These are phyloP conservation scores for Nigrospora osmanthi DNA, from an alignment of 2,329 filamentous ascomycete genomes.

Conservation along the genomic window DNA sequence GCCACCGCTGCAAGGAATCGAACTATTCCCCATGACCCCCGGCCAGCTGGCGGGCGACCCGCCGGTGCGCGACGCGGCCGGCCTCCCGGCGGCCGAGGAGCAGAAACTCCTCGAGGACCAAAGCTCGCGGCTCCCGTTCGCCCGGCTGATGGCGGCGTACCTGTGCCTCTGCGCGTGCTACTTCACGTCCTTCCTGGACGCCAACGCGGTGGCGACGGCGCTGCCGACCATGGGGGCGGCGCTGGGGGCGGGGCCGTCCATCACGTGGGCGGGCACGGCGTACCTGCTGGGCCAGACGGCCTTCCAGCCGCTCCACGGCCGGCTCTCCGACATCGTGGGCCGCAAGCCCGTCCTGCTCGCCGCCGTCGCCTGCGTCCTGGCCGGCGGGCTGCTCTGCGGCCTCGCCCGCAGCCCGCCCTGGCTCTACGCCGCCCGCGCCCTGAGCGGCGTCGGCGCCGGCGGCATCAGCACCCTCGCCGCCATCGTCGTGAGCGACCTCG, in stretches of 20 bases:
- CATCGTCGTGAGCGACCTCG: conserved; percentile 22
- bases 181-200: neutral
- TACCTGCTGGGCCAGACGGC: conserved; percentile 61
- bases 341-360: neutral
- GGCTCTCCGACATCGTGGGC: conserved; percentile 9
- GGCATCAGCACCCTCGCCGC: neutral
- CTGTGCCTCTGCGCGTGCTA: neutral
- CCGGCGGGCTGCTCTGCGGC: neutral
- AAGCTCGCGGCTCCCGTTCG: neutral
- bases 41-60: too few relatives aligned
- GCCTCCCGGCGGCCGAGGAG: too few relatives aligned
- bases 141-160: neutral
- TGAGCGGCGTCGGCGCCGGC: conserved; percentile 24
- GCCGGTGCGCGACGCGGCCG: too few relatives aligned
- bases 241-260: too few relatives aligned
- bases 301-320: conserved; percentile 35
- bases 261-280: conserved; percentile 56
- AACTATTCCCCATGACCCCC: too few relatives aligned
- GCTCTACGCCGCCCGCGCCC: conserved; percentile 32
- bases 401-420: conserved; percentile 4
- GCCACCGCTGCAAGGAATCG: too few relatives aligned
- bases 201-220: neutral
- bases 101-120: too few relatives aligned
- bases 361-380: neutral
- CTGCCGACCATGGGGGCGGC: too few relatives aligned